Evolutionary conservation across 805 yeast genomes (phyloP).

Genomic region (Myxozyma melibiosi): DNA sequence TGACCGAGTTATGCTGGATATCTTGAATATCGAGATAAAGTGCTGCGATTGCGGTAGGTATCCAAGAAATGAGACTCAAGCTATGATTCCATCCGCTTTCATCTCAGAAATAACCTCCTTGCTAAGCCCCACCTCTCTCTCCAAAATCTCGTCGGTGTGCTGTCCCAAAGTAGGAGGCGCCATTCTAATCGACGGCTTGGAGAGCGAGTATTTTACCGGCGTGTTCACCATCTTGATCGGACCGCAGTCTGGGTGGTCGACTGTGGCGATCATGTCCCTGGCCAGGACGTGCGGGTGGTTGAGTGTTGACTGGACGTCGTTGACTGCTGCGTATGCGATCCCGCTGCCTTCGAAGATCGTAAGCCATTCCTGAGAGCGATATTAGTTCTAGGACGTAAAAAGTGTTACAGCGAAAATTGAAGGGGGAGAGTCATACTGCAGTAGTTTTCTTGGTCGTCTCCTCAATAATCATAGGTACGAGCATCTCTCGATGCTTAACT

Average conservation of each 20-base stretch:
- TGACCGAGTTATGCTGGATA: too few species aligned
- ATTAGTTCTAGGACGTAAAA: too few species aligned
- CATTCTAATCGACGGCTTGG: conserved; percentile 41
- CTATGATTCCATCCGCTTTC: conserved; percentile 37
- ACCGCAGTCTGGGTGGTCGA: conserved; percentile 45
- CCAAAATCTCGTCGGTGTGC: conserved; percentile 44
- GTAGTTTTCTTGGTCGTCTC: conserved; percentile 41
- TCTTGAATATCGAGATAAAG: too few species aligned
- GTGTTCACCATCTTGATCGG: conserved; percentile 43
- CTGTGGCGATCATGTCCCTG: conserved; percentile 43
- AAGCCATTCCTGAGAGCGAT: conserved; percentile 42
- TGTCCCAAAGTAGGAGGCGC: conserved; percentile 48
- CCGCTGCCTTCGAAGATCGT: conserved; percentile 40
- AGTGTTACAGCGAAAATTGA: too few species aligned
- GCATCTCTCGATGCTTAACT: conserved; percentile 42
- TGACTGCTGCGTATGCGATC: conserved; percentile 48
- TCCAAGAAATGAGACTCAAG: too few species aligned
- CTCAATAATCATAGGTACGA: conserved; percentile 41
- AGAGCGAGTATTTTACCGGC: conserved; percentile 46
- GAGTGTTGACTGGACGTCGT: conserved; percentile 45
- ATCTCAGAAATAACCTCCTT: conserved; percentile 36
- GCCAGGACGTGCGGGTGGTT: conserved; percentile 45
- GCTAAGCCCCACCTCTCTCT: conserved; percentile 21
- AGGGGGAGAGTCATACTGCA: conserved; percentile 6
- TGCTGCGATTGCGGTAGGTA: too few species aligned